These are phyloP conservation scores for Phanerodontia chrysosporium DNA, from an alignment of 768 basidiomycete genomes.

Conservation along the genomic window DNA sequence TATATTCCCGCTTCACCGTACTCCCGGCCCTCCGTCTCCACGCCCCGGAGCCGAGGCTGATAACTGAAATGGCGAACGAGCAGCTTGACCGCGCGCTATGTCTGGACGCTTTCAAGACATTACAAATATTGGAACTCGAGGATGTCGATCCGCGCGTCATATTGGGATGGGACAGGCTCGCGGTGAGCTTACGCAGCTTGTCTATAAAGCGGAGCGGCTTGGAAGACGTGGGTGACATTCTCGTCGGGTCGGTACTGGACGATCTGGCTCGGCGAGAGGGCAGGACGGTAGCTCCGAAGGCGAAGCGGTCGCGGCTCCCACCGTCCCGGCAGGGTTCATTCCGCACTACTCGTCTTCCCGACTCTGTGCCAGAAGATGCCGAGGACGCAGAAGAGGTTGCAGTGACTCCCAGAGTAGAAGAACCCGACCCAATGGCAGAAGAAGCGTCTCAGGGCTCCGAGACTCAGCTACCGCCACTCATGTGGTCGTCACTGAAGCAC, in stretches of 20 bases:
- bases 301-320: conserved; percentile 25
- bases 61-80: conserved; percentile 66
- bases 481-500: conserved; percentile 75
- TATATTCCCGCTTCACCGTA: conserved; percentile 89
- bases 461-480: conserved; percentile 46
- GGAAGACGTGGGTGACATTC: conserved; percentile 74
- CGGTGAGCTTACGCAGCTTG: conserved; percentile 66
- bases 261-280: conserved; percentile 66
- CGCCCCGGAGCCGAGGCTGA: conserved; percentile 59
- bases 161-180: conserved; percentile 79
- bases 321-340: conserved; percentile 41
- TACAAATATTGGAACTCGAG: conserved; percentile 68
- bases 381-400: conserved; percentile 40
- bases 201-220: conserved; percentile 77
- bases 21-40: conserved; percentile 72
- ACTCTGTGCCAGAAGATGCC: conserved; percentile 53
- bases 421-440: conserved; percentile 17
- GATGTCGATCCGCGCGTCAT: conserved; percentile 82
- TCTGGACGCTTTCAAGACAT: conserved; percentile 79
- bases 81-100: conserved; percentile 75
- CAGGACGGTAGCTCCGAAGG: conserved; percentile 40
- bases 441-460: conserved; percentile 28
- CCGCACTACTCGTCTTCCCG: conserved; percentile 47
- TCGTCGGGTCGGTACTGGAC: conserved; percentile 73
- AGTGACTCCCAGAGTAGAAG: conserved; percentile 9